Percentiles rank a stretch among this genome's conserved stretches.
These are phyloP conservation scores for Chimonanthus salicifolius DNA, from an alignment of 164 flowering plant genomes.

Conservation along the genomic window DNA sequence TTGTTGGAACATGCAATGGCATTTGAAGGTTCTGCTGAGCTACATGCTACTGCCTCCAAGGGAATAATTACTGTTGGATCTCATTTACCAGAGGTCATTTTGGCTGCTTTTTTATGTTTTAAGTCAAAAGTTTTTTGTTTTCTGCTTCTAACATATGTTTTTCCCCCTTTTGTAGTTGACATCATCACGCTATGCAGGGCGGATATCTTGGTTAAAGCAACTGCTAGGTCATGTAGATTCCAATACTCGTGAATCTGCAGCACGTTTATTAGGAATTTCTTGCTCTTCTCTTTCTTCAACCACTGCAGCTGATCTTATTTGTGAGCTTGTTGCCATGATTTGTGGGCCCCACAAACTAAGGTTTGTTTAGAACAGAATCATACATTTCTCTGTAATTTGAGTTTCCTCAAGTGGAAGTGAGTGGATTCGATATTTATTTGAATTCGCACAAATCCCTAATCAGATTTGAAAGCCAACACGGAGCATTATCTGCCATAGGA, in stretches of 20 bases:
- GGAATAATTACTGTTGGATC: constrained; percentile 62
- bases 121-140: not conserved
- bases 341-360: constrained; percentile 46
- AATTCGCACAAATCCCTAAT: constrained; percentile 1
- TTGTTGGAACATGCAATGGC: constrained; percentile 92
- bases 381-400: not conserved
- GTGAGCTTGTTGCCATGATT: constrained; percentile 47
- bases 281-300: constrained; percentile 63
- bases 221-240: constrained; percentile 65
- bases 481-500: constrained; percentile 75
- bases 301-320: constrained; percentile 46
- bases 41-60: constrained; percentile 85
- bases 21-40: constrained; percentile 83
- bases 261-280: constrained; percentile 85
- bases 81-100: constrained; percentile 62
- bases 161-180: constrained; percentile 42
- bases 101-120: constrained; percentile 1
- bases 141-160: constrained; percentile 12
- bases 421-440: not conserved
- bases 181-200: constrained; percentile 60
- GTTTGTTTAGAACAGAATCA: constrained; percentile 25
- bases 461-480: constrained; percentile 89
- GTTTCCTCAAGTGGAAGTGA: not conserved
- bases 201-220: constrained; percentile 68
- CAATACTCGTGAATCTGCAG: constrained; percentile 85